Evolutionary conservation across 192 early-diverging fungal genomes (phyloP).

Genomic region (Thamnidium elegans): DNA sequence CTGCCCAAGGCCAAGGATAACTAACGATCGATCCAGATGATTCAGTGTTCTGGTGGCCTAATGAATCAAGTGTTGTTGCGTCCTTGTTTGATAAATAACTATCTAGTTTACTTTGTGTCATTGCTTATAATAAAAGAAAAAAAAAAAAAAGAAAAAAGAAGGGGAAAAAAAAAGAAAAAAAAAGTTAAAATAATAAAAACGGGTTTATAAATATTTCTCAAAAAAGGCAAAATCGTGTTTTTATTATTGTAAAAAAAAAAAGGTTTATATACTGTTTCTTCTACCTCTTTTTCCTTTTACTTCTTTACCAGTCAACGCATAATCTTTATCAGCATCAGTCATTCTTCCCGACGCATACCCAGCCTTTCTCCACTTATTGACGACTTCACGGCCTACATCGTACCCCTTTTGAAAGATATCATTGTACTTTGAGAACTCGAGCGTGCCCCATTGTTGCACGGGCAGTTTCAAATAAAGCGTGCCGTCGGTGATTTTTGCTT

Average conservation of each 20-base stretch:
- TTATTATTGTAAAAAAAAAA: background rate
- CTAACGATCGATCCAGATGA: too few species aligned
- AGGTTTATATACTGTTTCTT: constrained; percentile 27
- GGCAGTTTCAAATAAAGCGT: constrained; percentile 87
- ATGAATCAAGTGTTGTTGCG: too few species aligned
- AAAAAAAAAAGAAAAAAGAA: too few species aligned
- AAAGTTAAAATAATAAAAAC: background rate
- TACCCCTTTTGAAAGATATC: constrained; percentile 89
- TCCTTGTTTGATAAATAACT: background rate
- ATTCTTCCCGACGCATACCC: constrained; percentile 50
- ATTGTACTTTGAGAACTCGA: constrained; percentile 90
- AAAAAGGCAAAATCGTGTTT: too few species aligned
- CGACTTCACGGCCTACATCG: constrained; percentile 73
- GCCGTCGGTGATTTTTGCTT: constrained; percentile 77
- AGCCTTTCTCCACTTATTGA: constrained; percentile 77
- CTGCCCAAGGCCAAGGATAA: too few species aligned
- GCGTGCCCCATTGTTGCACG: constrained; percentile 77
- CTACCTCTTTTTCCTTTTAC: constrained; percentile 37
- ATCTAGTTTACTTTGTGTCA: constrained; percentile 1
- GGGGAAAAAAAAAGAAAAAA: too few species aligned
- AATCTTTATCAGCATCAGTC: constrained; percentile 14
- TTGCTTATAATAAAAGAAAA: background rate
- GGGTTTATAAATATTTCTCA: background rate
- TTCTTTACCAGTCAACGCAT: constrained; percentile 23
- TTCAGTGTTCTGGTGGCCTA: too few species aligned